Evolutionary conservation across 2,329 filamentous ascomycete genomes (phyloP).

Genomic region (Apiospora kogelbergensis): DNA sequence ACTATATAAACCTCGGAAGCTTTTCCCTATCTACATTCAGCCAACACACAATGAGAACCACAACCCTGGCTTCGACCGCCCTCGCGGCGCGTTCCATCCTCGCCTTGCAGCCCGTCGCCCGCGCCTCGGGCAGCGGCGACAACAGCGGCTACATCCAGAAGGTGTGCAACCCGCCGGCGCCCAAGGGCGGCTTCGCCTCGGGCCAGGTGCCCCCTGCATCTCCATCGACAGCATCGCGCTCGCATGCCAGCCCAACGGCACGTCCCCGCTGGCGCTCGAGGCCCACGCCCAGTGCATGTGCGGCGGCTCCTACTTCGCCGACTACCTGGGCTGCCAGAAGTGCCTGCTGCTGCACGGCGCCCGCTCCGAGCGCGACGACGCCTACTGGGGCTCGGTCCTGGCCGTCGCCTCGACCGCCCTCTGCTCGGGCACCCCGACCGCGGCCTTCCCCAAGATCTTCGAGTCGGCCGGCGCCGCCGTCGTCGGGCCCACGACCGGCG

Average conservation of each 20-base stretch:
- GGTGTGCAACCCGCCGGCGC: conserved; percentile 13
- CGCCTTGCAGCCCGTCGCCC: background rate
- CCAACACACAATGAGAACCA: background rate
- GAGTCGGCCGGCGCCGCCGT: conserved; percentile 26
- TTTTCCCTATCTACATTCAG: background rate
- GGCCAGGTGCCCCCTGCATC: conserved; percentile 25
- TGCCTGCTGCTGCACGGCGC: conserved; percentile 42
- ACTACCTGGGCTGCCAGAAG: conserved; percentile 42
- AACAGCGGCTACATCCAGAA: conserved; percentile 15
- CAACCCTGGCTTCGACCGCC: conserved; percentile 4
- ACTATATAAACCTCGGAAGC: conserved; percentile 18
- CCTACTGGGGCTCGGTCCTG: conserved; percentile 36
- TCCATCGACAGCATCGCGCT: conserved; percentile 29
- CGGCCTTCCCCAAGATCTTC: conserved; percentile 35
- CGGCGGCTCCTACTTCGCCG: conserved; percentile 40
- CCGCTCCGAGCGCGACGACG: conserved; percentile 34
- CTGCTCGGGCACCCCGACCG: conserved; percentile 39
- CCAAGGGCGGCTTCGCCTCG: background rate
- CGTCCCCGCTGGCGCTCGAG: conserved; percentile 25
- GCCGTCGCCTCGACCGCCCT: conserved; percentile 33
- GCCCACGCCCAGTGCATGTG: conserved; percentile 42
- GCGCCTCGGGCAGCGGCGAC: background rate
- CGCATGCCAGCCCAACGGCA: conserved; percentile 31
- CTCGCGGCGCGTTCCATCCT: conserved; percentile 7
- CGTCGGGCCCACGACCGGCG: conserved; percentile 30